Percentiles rank a stretch among this genome's conserved stretches.
These are phyloP conservation scores for Nasturtium officinale DNA, from an alignment of 345 rosid genomes.

Conservation along the genomic window DNA sequence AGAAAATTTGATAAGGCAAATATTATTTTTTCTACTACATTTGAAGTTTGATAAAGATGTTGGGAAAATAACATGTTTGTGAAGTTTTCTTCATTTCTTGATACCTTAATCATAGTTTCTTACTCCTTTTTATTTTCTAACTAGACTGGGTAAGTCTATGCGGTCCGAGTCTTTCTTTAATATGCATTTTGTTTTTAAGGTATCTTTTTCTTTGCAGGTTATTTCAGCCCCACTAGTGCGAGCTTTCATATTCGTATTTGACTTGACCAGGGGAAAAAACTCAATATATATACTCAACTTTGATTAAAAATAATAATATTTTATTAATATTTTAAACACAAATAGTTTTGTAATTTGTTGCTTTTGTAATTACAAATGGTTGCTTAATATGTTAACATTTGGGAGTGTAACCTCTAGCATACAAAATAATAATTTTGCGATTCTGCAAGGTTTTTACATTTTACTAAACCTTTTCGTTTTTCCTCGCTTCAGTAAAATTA, in stretches of 20 bases:
- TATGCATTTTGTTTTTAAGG: neutral
- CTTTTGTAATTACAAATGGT: neutral
- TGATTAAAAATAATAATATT: too few relatives aligned
- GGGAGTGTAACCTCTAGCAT: neutral
- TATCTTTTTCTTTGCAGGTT: neutral
- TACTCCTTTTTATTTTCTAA: too few relatives aligned
- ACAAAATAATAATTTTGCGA: neutral
- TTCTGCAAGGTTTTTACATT: neutral
- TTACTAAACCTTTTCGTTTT: neutral
- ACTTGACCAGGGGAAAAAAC: neutral
- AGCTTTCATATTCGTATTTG: neutral
- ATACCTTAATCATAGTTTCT: too few relatives aligned
- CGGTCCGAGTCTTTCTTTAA: neutral
- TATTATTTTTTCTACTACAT: neutral
- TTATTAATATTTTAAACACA: neutral
- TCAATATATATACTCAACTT: too few relatives aligned
- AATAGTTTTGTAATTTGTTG: neutral
- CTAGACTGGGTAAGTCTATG: neutral
- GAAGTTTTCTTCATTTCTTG: neutral
- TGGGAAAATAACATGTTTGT: neutral
- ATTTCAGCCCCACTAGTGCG: neutral
- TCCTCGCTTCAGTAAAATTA: neutral
- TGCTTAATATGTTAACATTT: neutral
- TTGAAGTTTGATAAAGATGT: neutral
- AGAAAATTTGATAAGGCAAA: neutral